Evolutionary conservation across 2,329 filamentous ascomycete species (phyloP).

Genomic region (Cytospora chrysosperma): DNA sequence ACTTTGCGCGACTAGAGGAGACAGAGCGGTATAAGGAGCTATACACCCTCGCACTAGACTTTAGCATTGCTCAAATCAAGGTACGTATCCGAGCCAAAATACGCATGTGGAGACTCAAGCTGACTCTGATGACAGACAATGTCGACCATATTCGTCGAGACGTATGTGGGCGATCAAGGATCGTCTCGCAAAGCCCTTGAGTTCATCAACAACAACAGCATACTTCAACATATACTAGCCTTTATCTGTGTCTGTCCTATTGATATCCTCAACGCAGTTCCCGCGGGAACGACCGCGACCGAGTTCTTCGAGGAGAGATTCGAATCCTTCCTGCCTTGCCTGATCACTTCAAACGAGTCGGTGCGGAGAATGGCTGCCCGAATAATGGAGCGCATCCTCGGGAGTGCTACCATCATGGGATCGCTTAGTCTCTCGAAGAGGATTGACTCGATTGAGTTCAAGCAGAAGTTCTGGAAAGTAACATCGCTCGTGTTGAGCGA

Average conservation of each 20-base stretch:
- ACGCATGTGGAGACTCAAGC: neutral
- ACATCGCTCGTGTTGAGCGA: conserved; percentile 49
- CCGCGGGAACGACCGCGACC: conserved; percentile 35
- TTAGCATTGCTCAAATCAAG: conserved; percentile 57
- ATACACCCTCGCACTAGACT: conserved; percentile 54
- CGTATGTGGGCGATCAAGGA: conserved; percentile 40
- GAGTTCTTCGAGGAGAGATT: conserved; percentile 47
- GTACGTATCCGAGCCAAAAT: conserved; percentile 36
- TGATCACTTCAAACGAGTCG: conserved; percentile 51
- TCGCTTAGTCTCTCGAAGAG: conserved; percentile 38
- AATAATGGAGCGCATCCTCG: conserved; percentile 50
- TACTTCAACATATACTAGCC: conserved; percentile 53
- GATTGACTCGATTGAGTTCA: conserved; percentile 40
- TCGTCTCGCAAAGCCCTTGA: conserved; percentile 42
- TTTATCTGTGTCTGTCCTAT: conserved; percentile 57
- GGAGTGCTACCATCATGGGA: conserved; percentile 36
- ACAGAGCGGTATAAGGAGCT: conserved; percentile 52
- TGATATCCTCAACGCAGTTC: conserved; percentile 46
- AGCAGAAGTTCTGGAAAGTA: conserved; percentile 50
- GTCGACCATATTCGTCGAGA: conserved; percentile 39
- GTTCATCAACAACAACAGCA: conserved; percentile 38
- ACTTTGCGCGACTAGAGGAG: conserved; percentile 57
- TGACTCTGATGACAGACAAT: conserved; percentile 35
- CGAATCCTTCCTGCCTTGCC: conserved; percentile 52
- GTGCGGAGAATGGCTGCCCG: conserved; percentile 48